Conservation (phyloP, 2,329 filamentous ascomycete species). For the Curvularia sp. region DNA sequence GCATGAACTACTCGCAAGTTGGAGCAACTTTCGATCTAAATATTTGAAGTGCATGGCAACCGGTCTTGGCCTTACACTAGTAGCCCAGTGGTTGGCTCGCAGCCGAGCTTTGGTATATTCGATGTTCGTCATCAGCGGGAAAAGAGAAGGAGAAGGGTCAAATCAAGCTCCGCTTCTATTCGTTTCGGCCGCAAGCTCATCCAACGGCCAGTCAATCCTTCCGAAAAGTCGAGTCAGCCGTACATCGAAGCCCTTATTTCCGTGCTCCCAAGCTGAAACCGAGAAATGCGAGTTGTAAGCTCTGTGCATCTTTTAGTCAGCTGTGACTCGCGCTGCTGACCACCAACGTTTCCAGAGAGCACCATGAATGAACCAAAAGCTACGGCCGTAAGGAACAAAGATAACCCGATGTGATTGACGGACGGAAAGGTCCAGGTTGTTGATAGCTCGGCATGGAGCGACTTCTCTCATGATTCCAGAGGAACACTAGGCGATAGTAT, state of each 20-base stretch:
- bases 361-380: background rate
- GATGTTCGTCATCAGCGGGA: background rate
- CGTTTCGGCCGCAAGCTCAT: constrained; percentile 6
- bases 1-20: background rate
- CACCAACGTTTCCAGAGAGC: background rate
- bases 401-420: background rate
- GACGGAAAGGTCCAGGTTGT: background rate
- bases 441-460: too few relatives aligned
- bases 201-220: background rate
- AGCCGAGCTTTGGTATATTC: background rate
- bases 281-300: background rate
- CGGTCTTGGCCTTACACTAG: background rate
- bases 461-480: too few relatives aligned
- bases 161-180: background rate
- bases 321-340: background rate
- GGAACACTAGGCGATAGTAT: background rate
- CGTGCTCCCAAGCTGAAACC: background rate
- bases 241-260: background rate
- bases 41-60: background rate
- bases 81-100: background rate
- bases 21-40: background rate
- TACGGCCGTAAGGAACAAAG: constrained; percentile 4
- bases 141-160: background rate
- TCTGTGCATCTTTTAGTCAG: background rate
- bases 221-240: background rate